Evolutionary conservation across 164 flowering plant genomes (phyloP).

Genomic region (Vitis rotundifolia): DNA sequence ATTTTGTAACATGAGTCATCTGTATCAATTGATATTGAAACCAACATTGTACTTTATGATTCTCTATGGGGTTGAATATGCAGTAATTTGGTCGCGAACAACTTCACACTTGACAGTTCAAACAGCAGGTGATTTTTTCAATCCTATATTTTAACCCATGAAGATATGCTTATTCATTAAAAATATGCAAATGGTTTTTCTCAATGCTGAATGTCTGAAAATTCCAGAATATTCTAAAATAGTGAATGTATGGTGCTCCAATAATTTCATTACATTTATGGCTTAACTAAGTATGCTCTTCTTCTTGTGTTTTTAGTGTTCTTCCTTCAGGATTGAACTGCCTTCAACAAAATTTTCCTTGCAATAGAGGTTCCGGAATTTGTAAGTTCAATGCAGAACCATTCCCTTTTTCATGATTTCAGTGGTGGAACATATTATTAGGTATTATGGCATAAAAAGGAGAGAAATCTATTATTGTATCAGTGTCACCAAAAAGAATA

Average conservation of each 20-base stretch:
- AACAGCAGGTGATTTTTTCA: constrained; percentile 51
- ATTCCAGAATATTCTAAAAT: no score
- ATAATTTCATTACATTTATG: no score
- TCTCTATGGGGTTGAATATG: constrained; percentile 11
- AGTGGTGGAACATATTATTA: no score
- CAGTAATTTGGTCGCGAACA: constrained; percentile 78
- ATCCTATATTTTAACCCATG: neutral
- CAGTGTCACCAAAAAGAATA: no score
- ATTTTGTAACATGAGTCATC: neutral
- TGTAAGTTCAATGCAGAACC: constrained; percentile 41
- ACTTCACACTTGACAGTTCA: constrained; percentile 46
- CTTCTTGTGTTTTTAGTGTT: constrained; percentile 30
- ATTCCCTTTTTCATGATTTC: neutral
- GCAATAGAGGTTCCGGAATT: constrained; percentile 46
- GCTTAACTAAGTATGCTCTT: no score
- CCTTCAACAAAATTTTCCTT: constrained; percentile 62
- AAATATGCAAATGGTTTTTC: neutral
- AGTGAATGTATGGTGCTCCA: no score
- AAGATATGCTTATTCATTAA: neutral
- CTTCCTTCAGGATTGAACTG: constrained; percentile 61
- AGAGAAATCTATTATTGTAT: no score
- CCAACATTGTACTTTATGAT: neutral
- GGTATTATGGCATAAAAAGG: no score
- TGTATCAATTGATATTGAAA: neutral
- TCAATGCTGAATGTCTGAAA: no score